Percentiles rank a stretch among this genome's conserved stretches.
phyloP scores from a whole-genome alignment of 1,284 basidiomycete genomes.

The Tremellales sp. region DNA sequence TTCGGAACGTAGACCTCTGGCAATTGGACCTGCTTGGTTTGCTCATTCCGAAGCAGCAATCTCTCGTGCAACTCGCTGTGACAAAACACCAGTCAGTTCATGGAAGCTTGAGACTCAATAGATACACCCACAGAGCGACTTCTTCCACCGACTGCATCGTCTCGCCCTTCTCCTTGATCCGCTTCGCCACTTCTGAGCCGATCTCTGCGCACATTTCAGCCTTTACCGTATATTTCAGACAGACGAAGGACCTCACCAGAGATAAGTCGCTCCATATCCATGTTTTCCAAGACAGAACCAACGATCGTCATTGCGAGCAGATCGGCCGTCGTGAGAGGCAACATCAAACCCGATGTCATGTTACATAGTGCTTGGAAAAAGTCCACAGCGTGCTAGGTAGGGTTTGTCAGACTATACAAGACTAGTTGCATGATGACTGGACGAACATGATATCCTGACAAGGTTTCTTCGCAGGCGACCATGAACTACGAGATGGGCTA shows the following conservation, averaged over 20 bases:
- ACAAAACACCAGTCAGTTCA: constrained; percentile 1
- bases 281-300: constrained; percentile 92
- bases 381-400: constrained; percentile 75
- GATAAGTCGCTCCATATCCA: constrained; percentile 96
- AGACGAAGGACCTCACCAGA: too few relatives aligned
- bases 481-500: constrained; percentile 64
- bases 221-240: neutral
- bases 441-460: constrained; percentile 84
- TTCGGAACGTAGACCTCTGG: constrained; percentile 94
- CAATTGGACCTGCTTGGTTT: constrained; percentile 91
- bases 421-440: constrained; percentile 15
- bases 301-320: constrained; percentile 94
- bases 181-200: constrained; percentile 85
- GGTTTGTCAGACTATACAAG: constrained; percentile 12
- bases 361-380: constrained; percentile 90
- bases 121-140: constrained; percentile 60
- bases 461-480: constrained; percentile 95
- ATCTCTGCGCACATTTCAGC: constrained; percentile 58
- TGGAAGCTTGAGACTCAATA: too few relatives aligned
- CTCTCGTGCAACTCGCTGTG: constrained; percentile 70
- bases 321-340: constrained; percentile 93
- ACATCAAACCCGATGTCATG: constrained; percentile 90
- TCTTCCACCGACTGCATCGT: constrained; percentile 88
- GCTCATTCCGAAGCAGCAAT: constrained; percentile 86
- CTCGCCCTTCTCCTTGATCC: constrained; percentile 67